Evolutionary conservation across 2,329 filamentous ascomycete genomes (phyloP), one percentile per base, ranked within the genome.

Genomic region (Phialemoniopsis sp.): DNA sequence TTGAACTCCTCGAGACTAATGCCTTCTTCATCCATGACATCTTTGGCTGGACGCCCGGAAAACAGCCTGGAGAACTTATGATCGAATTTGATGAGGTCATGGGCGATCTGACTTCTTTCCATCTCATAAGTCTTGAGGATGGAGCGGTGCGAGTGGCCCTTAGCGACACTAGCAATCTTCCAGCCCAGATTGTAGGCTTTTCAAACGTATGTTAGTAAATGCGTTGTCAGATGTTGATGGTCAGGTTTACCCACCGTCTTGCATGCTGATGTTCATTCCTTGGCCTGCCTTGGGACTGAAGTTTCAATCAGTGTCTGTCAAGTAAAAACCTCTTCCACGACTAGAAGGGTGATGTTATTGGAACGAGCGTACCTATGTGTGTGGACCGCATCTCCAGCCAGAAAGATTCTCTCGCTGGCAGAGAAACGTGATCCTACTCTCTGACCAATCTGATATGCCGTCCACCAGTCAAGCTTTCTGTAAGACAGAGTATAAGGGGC

Each of bases 221-320:
- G 4, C 13, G 4, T n/a, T n/a, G 17, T 9, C 13, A 29, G 9
- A 29, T 13, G 8, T 8, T 10, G 30, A 26, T 7, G 9, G 13
- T 17, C 4, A 10, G 13, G 18, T 5, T 16, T 4, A 42, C 40
- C 39, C 46, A 52, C 56, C 59, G 54, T 87, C 83, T 49, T 85
- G 81, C 76, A 87, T 83, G 21, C 70, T 76, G 3, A 85, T 76
- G 48, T 87, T 87, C 81, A 87, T 86, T 12, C 83, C 82, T 52
- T 85, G 81, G 3, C 80, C 80, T 1, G 78, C 80, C 51, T 85
- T 85, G 15, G 80, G 80, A 3, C 8, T 50, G 53, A 64, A 57
- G n/a, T n/a, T n/a, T n/a, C n/a, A n/a, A n/a, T n/a, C n/a, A n/a
- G n/a, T n/a, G n/a, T n/a, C n/a, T n/a, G n/a, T n/a, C n/a, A n/a